A percentile compares a stretch with the other conserved stretches of the same genome.
Evolutionary conservation across 495 filamentous ascomycete genomes (phyloP).

Genomic region (Platismatia glauca): DNA sequence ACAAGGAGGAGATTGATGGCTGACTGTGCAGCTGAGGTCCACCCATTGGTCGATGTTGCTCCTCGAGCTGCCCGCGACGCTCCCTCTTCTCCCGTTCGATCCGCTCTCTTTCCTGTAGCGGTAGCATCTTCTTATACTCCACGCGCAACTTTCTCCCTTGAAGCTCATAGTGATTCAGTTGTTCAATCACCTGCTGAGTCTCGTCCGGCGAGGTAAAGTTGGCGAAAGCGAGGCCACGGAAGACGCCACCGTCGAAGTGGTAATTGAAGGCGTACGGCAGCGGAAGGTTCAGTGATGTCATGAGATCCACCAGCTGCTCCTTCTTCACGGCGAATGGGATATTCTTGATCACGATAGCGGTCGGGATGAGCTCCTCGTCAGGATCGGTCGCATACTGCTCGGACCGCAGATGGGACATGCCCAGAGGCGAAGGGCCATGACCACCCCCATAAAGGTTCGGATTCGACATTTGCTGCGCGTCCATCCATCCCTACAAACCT

Average conservation of each 20-base stretch:
- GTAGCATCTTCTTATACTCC: slow-evolving; percentile 99
- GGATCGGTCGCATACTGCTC: slow-evolving; percentile 42
- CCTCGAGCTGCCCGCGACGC: slow-evolving; percentile 89
- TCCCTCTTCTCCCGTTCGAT: slow-evolving; percentile 97
- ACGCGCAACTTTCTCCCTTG: slow-evolving; percentile 90
- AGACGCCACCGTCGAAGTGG: slow-evolving; percentile 97
- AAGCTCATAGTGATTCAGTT: slow-evolving; percentile 89
- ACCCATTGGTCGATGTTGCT: slow-evolving; percentile 77
- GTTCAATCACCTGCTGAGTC: slow-evolving; percentile 79
- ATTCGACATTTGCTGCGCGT: slow-evolving; percentile 46
- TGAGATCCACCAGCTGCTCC: slow-evolving; percentile 82
- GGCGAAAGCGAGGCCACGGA: slow-evolving; percentile 91
- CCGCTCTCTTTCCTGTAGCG: slow-evolving; percentile 83
- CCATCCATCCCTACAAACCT: slow-evolving; percentile 47
- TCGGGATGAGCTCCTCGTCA: slow-evolving; percentile 88
- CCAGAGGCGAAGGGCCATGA: slow-evolving; percentile 44
- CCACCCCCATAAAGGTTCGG: slow-evolving; percentile 39
- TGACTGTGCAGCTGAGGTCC: slow-evolving; percentile 63
- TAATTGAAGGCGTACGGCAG: slow-evolving; percentile 99
- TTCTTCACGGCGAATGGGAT: slow-evolving; percentile 98
- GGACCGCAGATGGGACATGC: slow-evolving; percentile 43
- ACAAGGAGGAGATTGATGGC: slow-evolving; percentile 73
- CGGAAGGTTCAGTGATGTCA: slow-evolving; percentile 84
- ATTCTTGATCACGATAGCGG: slow-evolving; percentile 98
- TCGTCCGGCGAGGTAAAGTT: slow-evolving; percentile 96